phyloP scores from a whole-genome alignment of 1,139 yeast species.

The Pichia sp. region DNA sequence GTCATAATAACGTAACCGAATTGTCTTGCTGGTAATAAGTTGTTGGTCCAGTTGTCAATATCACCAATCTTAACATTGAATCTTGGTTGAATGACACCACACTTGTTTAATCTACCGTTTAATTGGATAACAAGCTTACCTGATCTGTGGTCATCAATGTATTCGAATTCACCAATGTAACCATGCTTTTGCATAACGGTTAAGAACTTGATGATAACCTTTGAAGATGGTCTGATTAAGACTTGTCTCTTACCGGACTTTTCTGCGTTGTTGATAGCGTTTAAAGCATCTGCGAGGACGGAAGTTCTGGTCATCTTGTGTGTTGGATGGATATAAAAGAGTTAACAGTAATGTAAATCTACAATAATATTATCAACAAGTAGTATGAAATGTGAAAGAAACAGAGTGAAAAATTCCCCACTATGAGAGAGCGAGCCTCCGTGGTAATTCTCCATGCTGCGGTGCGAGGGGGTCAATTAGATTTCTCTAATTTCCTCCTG shows the following conservation, averaged over 20 bases:
- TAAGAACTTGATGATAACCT: conserved; percentile 94
- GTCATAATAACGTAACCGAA: conserved; percentile 95
- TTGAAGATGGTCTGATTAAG: conserved; percentile 96
- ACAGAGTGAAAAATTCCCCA: not conserved
- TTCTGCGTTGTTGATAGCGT: conserved; percentile 98
- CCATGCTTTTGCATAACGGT: conserved; percentile 98
- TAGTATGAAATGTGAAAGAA: not conserved
- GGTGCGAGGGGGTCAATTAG: conserved; percentile 2
- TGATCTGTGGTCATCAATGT: conserved; percentile 98
- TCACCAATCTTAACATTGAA: conserved; percentile 91
- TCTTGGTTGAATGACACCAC: conserved; percentile 98
- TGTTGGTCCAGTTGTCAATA: conserved; percentile 96
- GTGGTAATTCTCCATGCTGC: no score
- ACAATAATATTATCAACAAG: not conserved
- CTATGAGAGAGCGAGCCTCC: not conserved
- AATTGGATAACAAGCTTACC: conserved; percentile 96
- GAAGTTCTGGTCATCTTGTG: conserved; percentile 91
- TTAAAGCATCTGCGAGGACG: conserved; percentile 98
- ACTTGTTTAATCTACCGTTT: conserved; percentile 97
- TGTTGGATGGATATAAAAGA: not conserved
- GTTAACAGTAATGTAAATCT: not conserved
- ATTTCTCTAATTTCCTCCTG: no score
- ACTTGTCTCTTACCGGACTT: conserved; percentile 99
- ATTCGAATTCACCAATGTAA: conserved; percentile 98
- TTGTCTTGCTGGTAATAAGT: conserved; percentile 97